Evolutionary conservation across 768 basidiomycete genomes (phyloP).

Genomic region (Hygrophorus pudorinus): DNA sequence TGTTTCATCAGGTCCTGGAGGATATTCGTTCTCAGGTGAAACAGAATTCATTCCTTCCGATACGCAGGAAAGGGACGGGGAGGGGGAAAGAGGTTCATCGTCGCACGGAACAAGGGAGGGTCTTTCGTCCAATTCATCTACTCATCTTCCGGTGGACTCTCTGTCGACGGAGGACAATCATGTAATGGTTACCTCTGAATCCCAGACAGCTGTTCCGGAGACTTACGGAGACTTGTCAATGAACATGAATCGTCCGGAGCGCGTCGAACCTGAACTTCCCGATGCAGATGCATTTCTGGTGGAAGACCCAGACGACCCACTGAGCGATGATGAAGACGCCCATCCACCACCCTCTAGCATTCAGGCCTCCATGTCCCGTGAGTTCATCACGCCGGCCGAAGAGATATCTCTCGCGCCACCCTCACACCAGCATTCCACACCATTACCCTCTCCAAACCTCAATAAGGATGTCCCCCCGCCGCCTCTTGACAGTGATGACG

Average conservation of each 20-base stretch:
- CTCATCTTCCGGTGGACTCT: background rate
- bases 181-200: conserved; percentile 1
- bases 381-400: conserved; percentile 25
- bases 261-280: conserved; percentile 28
- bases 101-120: background rate
- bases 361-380: conserved; percentile 20
- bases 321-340: conserved; percentile 29
- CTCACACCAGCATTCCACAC: conserved; percentile 12
- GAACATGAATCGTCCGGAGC: background rate
- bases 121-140: conserved; percentile 2
- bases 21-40: too few species aligned
- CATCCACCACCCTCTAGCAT: conserved; percentile 12
- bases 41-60: too few species aligned
- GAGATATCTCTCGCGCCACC: conserved; percentile 25
- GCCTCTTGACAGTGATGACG: conserved; percentile 27
- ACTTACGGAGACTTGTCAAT: conserved; percentile 1
- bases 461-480: conserved; percentile 51
- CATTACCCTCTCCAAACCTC: conserved; percentile 27
- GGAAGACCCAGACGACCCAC: conserved; percentile 41
- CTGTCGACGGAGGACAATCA: background rate
- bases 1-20: background rate
- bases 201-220: conserved; percentile 5
- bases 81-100: too few species aligned
- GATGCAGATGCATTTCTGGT: conserved; percentile 54
- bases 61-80: too few species aligned